Evolutionary conservation across 495 filamentous ascomycete species (phyloP).

Genomic region (Schizothecium vesticola): DNA sequence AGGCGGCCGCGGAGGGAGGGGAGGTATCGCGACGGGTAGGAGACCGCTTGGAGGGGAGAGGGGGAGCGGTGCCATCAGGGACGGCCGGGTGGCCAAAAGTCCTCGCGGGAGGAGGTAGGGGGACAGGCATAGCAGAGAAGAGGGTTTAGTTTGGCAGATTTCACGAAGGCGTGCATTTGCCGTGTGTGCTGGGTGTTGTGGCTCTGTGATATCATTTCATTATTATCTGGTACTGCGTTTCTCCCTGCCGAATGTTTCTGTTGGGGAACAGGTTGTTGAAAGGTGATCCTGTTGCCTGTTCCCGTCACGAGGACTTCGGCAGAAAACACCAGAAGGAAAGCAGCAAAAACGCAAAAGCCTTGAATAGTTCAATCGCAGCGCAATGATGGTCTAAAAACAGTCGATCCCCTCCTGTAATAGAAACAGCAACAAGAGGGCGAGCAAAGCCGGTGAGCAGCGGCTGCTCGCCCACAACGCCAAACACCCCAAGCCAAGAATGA

Average conservation of each 20-base stretch:
- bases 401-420: not conserved
- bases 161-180: not conserved
- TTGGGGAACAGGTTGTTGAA: not conserved
- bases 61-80: slow-evolving; percentile 4
- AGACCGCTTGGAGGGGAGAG: slow-evolving; percentile 19
- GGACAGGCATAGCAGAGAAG: not conserved
- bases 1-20: slow-evolving; percentile 15
- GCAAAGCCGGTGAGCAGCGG: not conserved
- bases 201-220: not conserved
- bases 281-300: not conserved
- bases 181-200: not conserved
- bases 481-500: not conserved
- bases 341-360: not conserved
- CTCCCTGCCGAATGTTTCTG: not conserved
- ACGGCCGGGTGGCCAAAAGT: slow-evolving; percentile 11
- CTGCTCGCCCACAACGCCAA: not conserved
- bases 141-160: not conserved
- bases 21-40: slow-evolving; percentile 11
- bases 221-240: not conserved
- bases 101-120: not conserved
- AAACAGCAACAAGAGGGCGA: not conserved
- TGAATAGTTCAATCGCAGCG: not conserved
- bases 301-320: not conserved
- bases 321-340: not conserved
- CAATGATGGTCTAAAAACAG: not conserved